Base-by-base conservation (phyloP, 495 filamentous ascomycete species). In the Penicillium mononematosum region DNA sequence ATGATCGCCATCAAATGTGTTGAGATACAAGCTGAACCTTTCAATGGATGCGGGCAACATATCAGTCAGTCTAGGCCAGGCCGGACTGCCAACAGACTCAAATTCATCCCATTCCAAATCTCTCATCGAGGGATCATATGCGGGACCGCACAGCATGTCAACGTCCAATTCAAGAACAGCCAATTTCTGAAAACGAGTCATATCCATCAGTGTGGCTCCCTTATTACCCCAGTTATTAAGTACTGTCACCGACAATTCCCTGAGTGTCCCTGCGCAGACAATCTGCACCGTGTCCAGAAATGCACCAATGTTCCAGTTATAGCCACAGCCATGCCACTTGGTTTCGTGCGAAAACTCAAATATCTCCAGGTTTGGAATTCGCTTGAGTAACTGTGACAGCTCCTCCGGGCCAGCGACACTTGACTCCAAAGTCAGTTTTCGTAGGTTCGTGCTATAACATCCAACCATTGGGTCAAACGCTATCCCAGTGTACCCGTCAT, bases 241-340 rank as follows among this genome's bases (percentile, higher is more conserved):
- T 43, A 43, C 4, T 11, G 41, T 43, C n/a, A 43, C 41, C 17
- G 41, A 43, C 41, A 43, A 43, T 43, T 20, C n/a, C 17, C 19
- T 43, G 17, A 43, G 41, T 11, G 17, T 43, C 41, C 5, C 10
- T 17, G 8, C 41, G 8, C 41, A 43, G 41, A 20, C n/a, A 43
- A 11, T 12, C 41, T 43, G 41, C 17, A 43, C 41, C 29, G 39
- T 53, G 29, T 52, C 11, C 9, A 44, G 24, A 10, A 25, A 11
- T 27, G 48, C 55, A 22, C 47, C 55, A 11, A 31, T 10, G 17
- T 58, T 58, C 55, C 47, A 51, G 39, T 32, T 52, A 38, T 52
- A 10, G 12, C 55, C 55, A n/a, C 55, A 58, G 39, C 46, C 55
- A 27, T 58, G 55, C 55, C 55, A 58, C 47, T 58, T 58, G 5